Evolutionary conservation across 257 asterid species (phyloP).

Genomic region (Sherardia arvensis): DNA sequence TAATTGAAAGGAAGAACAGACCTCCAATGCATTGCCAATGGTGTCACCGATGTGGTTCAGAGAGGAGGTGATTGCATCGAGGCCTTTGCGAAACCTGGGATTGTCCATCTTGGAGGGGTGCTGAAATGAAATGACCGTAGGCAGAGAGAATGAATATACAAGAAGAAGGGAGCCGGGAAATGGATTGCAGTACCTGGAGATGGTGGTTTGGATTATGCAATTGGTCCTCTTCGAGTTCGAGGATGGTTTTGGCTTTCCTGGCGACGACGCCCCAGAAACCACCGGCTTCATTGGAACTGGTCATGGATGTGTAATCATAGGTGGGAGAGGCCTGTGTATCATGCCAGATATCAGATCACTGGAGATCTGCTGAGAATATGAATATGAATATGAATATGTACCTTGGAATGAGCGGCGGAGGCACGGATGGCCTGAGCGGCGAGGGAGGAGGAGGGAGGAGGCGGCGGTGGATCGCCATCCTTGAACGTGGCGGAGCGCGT

Average conservation of each 20-base stretch:
- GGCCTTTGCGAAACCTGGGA: conserved; percentile 38
- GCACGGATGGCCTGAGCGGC: conserved; percentile 71
- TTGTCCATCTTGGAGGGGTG: conserved; percentile 32
- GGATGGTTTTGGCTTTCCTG: conserved; percentile 62
- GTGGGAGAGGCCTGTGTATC: conserved; percentile 35
- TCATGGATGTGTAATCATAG: conserved; percentile 53
- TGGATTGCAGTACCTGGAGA: too few species aligned
- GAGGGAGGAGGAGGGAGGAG: conserved; percentile 20
- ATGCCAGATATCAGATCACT: too few species aligned
- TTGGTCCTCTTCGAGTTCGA: conserved; percentile 25
- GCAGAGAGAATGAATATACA: too few species aligned
- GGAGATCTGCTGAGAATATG: neutral
- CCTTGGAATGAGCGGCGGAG: conserved; percentile 40
- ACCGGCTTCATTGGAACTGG: conserved; percentile 52
- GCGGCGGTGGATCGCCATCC: conserved; percentile 30
- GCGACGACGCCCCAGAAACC: conserved; percentile 93
- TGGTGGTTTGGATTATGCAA: neutral
- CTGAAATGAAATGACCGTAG: too few species aligned
- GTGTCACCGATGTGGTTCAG: conserved; percentile 54
- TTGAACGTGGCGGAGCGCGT: conserved; percentile 48
- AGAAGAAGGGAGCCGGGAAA: too few species aligned
- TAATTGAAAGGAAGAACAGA: neutral
- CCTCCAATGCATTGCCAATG: conserved; percentile 69
- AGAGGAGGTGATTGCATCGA: conserved; percentile 41
- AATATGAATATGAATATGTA: neutral